Base-by-base conservation (phyloP, 2,329 filamentous ascomycete species). In the Clathrospora elynae region DNA sequence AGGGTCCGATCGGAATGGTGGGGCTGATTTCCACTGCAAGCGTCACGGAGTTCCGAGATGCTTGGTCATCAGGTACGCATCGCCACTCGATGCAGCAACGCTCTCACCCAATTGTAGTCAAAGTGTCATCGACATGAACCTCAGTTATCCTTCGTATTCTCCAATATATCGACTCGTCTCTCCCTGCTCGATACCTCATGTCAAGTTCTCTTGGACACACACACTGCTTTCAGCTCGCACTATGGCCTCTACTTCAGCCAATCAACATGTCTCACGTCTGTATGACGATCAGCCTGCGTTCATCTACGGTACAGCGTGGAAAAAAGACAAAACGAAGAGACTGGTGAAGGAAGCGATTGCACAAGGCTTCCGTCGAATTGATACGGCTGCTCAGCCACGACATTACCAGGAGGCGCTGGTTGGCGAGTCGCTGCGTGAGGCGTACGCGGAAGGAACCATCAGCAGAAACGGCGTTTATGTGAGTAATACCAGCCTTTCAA, bases 261-360 rank as follows among this genome's bases (percentile, higher is more conserved):
- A 14, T 18, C 22, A 26, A 29, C 7, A 20, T 25, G 16, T 33
- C 12, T 64, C 62, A 2, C 55, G 51, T 7, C 24, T 63, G 11
- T 26, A 35, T 2, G 46, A 54, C 32, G 46, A 36, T 2, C 31
- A 56, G 19, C 53, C 55, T 8, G 50, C 71, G 3, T 77, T 82
- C 51, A 71, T 93, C 50, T 93, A 93, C 66, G 88, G 88, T 36
- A 92, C 88, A 2, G 88, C 88, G n/a, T 92, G 88, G 88, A 93
- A 93, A 68, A 85, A 86, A 59, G 82, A 85, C 1, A 71, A 72
- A 12, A 90, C 87, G 0, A 77, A 79, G 13, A 74, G 80, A 40
- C 75, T 92, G 2, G 88, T 93, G 14, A 81, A 85, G 56, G 70
- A 78, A 50, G 88, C 89, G 2, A 63, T 93, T 22, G 75, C 75